Conservation (phyloP, 495 filamentous ascomycete genomes). For the Aspergillus steynii region DNA sequence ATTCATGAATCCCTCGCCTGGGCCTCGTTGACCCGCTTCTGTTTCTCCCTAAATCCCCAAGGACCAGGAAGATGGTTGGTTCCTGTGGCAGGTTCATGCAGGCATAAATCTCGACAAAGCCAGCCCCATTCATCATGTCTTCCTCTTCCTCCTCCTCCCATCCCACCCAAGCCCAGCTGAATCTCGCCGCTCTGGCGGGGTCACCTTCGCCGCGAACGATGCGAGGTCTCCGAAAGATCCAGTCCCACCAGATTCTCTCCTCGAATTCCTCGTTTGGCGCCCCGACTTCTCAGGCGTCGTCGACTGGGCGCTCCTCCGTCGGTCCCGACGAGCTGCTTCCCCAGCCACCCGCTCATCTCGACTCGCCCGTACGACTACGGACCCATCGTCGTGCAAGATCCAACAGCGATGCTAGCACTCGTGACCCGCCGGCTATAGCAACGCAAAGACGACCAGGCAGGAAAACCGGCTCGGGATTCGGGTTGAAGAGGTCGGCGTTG, state of each 20-base stretch:
- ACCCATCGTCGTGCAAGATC: slow-evolving; percentile 64
- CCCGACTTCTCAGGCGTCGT: slow-evolving; percentile 35
- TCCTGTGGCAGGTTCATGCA: slow-evolving; percentile 7
- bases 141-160: slow-evolving; percentile 23
- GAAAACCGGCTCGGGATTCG: slow-evolving; percentile 55
- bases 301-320: slow-evolving; percentile 28
- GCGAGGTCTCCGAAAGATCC: slow-evolving; percentile 52
- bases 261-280: slow-evolving; percentile 24
- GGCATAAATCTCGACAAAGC: slow-evolving; percentile 11
- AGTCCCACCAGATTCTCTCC: slow-evolving; percentile 52
- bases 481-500: slow-evolving; percentile 60
- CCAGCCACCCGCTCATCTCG: slow-evolving; percentile 12
- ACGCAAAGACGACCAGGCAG: slow-evolving; percentile 50
- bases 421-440: slow-evolving; percentile 38
- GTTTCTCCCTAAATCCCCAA: not conserved
- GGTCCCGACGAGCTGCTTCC: slow-evolving; percentile 22
- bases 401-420: slow-evolving; percentile 67
- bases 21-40: not conserved
- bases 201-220: slow-evolving; percentile 49
- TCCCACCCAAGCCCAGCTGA: slow-evolving; percentile 26
- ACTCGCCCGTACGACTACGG: slow-evolving; percentile 29
- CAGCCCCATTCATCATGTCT: slow-evolving; percentile 15
- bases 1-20: slow-evolving; percentile 5
- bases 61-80: slow-evolving; percentile 16
- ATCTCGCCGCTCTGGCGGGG: slow-evolving; percentile 35